Conservation (phyloP, 495 filamentous ascomycete genomes). For the Bacidia rubella region DNA sequence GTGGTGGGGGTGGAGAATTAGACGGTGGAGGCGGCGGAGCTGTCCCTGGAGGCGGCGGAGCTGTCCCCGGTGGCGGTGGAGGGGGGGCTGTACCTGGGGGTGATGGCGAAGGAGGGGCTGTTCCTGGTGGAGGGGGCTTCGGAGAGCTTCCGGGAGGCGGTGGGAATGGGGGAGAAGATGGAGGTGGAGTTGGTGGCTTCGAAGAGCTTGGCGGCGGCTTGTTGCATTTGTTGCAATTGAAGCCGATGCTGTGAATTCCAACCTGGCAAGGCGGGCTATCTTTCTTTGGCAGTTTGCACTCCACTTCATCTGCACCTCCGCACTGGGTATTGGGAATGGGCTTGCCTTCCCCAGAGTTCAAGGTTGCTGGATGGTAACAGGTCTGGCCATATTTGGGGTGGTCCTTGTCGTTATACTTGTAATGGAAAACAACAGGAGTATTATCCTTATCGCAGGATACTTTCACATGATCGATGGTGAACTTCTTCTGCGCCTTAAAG, state of each 20-base stretch:
- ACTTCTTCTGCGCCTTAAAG: conserved; percentile 27
- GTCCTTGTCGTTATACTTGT: conserved; percentile 19
- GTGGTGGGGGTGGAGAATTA: conserved; percentile 4
- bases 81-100: conserved; percentile 16
- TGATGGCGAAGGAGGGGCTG: conserved; percentile 16
- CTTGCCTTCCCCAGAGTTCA: conserved; percentile 50
- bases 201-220: conserved; percentile 9
- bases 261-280: conserved; percentile 46
- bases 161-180: conserved; percentile 12
- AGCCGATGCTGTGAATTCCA: conserved; percentile 63
- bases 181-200: conserved; percentile 11
- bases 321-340: conserved; percentile 72
- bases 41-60: conserved; percentile 14
- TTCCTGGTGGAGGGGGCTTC: not conserved
- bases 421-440: conserved; percentile 62
- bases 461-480: conserved; percentile 63
- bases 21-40: conserved; percentile 11
- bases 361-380: conserved; percentile 60
- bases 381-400: conserved; percentile 41
- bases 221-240: conserved; percentile 50
- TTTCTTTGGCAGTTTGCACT: conserved; percentile 55
- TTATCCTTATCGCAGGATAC: conserved; percentile 55
- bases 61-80: conserved; percentile 13
- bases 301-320: conserved; percentile 73
- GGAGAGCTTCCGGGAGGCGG: conserved; percentile 8